Evolutionary conservation across 441 rosid genomes (phyloP), one percentile per base, ranked within the genome.

Genomic region (Cnidoscolus chayamansa): DNA sequence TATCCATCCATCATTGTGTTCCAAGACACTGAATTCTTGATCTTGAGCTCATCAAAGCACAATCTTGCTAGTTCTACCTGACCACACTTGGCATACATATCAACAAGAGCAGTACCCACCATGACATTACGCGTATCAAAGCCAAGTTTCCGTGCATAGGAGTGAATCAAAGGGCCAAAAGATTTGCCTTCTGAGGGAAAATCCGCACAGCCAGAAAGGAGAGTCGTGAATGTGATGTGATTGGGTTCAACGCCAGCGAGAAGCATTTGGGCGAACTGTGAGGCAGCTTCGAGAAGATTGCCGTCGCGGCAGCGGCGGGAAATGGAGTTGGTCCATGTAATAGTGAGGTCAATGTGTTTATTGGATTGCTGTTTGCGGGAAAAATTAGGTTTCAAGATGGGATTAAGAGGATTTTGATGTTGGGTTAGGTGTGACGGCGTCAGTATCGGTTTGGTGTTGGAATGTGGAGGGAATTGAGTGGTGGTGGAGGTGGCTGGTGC

Each of bases 241-340:
- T 93, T 89, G 32, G 95, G 97, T 56, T 84, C 82, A 16, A 84
- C 77, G 51, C 85, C 92, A 0, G 84, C 73, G 30, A 77, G 67
- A 71, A 82, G 83, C 97, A 93, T 93, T 72, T 68, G 74, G 60
- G 88, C 75, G 68, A 93, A 85, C 65, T 77, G 85, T 10, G 63
- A 59, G 20, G 82, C 84, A 12, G 98, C 97, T 61, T 83, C 74
- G 11, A 72, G 69, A 16, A 92, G 61, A 17, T 73, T 86, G 71
- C 98, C 90, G 15, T 70, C 74, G 69, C 85, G 88, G 81, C 91
- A 82, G 76, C 63, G 85, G 59, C 84, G 87, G 65, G 91, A 80
- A 69, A 90, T 84, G 64, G 90, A 86, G 65, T 87, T 85, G 65
- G 95, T 92, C 92, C 93, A 89, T 79, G 80, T 79, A 71, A 92